A percentile compares a stretch with the other conserved stretches of the same genome.
Evolutionary conservation across 805 yeast species (phyloP).

Genomic region (Saturnispora gosingensis): DNA sequence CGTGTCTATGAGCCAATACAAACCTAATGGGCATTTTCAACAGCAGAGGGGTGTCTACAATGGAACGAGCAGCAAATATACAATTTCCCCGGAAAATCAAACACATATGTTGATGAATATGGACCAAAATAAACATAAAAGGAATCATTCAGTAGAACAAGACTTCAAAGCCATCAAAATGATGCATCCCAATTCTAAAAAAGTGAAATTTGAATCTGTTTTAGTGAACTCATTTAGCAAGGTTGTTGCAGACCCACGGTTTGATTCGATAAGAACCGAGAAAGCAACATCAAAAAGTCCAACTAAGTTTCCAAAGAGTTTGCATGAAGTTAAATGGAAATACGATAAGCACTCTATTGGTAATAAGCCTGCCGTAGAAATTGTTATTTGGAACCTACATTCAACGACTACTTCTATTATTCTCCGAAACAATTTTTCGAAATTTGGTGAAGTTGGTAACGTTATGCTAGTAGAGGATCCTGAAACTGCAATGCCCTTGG

Average conservation of each 20-base stretch:
- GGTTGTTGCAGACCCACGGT: conserved; percentile 1
- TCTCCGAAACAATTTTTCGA: conserved; percentile 43
- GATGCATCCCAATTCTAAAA: not conserved
- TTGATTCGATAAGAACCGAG: not conserved
- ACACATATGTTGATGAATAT: not conserved
- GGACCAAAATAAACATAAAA: not conserved
- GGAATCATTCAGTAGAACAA: not conserved
- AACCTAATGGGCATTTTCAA: not conserved
- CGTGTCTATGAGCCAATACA: not conserved
- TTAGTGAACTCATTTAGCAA: not conserved
- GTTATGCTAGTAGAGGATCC: conserved; percentile 60
- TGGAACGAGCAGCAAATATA: not conserved
- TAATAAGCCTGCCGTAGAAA: conserved; percentile 59
- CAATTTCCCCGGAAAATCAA: not conserved
- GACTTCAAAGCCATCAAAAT: not conserved
- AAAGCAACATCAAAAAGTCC: not conserved
- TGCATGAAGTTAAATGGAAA: conserved; percentile 16
- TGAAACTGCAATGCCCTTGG: conserved; percentile 67
- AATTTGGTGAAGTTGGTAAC: conserved; percentile 56
- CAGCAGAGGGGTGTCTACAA: not conserved
- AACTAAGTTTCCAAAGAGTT: not conserved
- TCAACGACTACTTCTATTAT: conserved; percentile 37
- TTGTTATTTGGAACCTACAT: conserved; percentile 63
- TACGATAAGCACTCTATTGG: conserved; percentile 71
- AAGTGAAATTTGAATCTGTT: conserved; percentile 1